These are phyloP conservation scores for Yarrowia deformans DNA, from an alignment of 805 yeast genomes.

Conservation along the genomic window DNA sequence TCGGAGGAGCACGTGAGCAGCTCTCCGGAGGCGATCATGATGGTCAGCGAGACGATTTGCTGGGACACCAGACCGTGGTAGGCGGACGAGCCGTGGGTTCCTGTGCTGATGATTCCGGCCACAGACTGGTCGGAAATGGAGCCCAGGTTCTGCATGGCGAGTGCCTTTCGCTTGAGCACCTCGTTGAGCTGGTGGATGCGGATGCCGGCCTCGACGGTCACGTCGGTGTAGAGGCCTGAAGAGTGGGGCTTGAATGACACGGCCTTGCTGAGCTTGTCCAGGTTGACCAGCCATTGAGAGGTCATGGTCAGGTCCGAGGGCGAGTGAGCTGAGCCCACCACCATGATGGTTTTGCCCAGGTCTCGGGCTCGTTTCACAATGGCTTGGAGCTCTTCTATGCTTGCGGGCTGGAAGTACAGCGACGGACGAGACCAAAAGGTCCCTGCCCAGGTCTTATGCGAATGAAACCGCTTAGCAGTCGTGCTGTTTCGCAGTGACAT, in stretches of 20 bases:
- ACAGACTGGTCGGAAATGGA: conserved; percentile 92
- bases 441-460: conserved; percentile 86
- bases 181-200: conserved; percentile 78
- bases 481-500: conserved; percentile 27
- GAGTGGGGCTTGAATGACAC: conserved; percentile 46
- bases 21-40: conserved; percentile 80
- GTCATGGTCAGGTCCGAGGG: conserved; percentile 93
- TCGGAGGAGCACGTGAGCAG: conserved; percentile 69
- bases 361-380: conserved; percentile 72
- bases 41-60: conserved; percentile 78
- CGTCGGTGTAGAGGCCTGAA: conserved; percentile 67
- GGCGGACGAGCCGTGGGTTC: conserved; percentile 95
- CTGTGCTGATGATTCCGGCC: conserved; percentile 96
- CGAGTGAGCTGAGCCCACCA: conserved; percentile 94
- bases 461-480: conserved; percentile 36
- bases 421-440: conserved; percentile 81
- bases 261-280: conserved; percentile 75
- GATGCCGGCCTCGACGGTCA: conserved; percentile 94
- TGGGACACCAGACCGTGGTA: conserved; percentile 90
- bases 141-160: conserved; percentile 90
- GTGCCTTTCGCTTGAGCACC: conserved; percentile 64
- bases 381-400: conserved; percentile 69
- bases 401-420: conserved; percentile 77
- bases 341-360: conserved; percentile 69
- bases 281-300: conserved; percentile 82